Evolutionary conservation across 768 basidiomycete genomes (phyloP).

Genomic region (Suillus plorans): DNA sequence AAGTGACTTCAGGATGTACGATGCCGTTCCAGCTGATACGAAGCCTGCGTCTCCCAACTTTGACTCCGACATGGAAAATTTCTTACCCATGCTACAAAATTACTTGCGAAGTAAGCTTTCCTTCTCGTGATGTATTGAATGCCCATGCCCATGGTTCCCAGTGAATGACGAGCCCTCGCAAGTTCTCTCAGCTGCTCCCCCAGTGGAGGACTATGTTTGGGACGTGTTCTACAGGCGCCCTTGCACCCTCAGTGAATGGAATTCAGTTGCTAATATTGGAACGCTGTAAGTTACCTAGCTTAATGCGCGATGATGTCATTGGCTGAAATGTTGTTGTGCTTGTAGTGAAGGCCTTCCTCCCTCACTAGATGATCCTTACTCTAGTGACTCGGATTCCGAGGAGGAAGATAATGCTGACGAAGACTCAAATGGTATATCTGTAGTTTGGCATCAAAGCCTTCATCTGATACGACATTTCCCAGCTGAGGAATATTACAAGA

Average conservation of each 20-base stretch:
- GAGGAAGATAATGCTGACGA: slow-evolving; percentile 78
- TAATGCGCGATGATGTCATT: neutral
- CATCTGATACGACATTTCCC: neutral
- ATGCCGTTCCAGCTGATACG: slow-evolving; percentile 55
- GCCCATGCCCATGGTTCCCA: slow-evolving; percentile 7
- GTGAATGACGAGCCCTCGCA: slow-evolving; percentile 27
- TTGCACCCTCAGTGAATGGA: slow-evolving; percentile 58
- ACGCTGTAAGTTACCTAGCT: slow-evolving; percentile 51
- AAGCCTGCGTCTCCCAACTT: slow-evolving; percentile 28
- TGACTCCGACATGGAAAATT: slow-evolving; percentile 73
- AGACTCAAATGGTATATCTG: slow-evolving; percentile 71
- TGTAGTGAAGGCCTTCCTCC: slow-evolving; percentile 65
- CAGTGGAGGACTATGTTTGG: slow-evolving; percentile 69
- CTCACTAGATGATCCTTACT: slow-evolving; percentile 51
- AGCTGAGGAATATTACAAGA: slow-evolving; percentile 85
- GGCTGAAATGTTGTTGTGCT: slow-evolving; percentile 2
- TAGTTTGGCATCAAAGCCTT: neutral
- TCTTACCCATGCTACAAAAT: slow-evolving; percentile 73
- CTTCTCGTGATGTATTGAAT: neutral
- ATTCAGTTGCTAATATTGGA: slow-evolving; percentile 53
- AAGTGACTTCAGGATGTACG: slow-evolving; percentile 65
- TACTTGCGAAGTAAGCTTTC: slow-evolving; percentile 58
- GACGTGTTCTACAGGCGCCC: slow-evolving; percentile 81
- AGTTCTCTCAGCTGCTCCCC: slow-evolving; percentile 5
- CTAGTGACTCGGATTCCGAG: slow-evolving; percentile 64